Evolutionary conservation across 139 green algal genomes (phyloP), one percentile per base, ranked within the genome.

Genomic region (Haematococcus sp.): DNA sequence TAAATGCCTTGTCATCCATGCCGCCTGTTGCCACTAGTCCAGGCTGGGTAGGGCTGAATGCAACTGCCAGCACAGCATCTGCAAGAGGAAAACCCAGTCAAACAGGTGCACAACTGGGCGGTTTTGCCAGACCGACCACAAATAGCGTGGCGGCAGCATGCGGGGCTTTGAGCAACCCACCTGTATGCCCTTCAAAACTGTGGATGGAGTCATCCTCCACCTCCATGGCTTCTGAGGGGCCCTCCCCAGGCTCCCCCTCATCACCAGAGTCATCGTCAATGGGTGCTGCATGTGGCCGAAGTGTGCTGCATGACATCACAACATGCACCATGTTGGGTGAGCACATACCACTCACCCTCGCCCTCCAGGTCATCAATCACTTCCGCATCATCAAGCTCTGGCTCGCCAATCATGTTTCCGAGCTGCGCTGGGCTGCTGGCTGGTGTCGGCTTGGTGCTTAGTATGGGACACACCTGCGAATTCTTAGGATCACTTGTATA

Each of bases 1-100:
- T 55, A 63, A 86, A 95, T 0, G 82, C 89, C 0, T 58, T 68
- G 76, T 97, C 91, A 63, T 97, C 92, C 32, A 86, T 84, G 49
- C 91, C 87, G 27, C 92, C 92, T 30, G 81, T 91, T 25, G 90
- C 91, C 4, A 95, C 91, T 49, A 93, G 51, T 65, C 91, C 86
- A 15, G 79, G 16, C 22, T 84, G 79, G 0, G 46, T 56, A 7
- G 87, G 82, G 64, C 74, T 90, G 90, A 90, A 97, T 0, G 88
- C 90, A 16, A 93, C 91, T 22, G 90, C 61, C 55, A 93, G 88
- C 2, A 96, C 90, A 11, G 83, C 78, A 59, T 89, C 90, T 91
- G 84, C 55, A 55, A 3, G 55, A 2, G 4, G 9, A n/a, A 22
- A 32, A 17, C 1, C 30, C 22, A 68, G 52, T 58, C 19, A 61